A percentile compares a stretch with the other conserved stretches of the same genome.
phyloP scores from a whole-genome alignment of 2,329 filamentous ascomycete species.

The Aureobasidium sp. region DNA sequence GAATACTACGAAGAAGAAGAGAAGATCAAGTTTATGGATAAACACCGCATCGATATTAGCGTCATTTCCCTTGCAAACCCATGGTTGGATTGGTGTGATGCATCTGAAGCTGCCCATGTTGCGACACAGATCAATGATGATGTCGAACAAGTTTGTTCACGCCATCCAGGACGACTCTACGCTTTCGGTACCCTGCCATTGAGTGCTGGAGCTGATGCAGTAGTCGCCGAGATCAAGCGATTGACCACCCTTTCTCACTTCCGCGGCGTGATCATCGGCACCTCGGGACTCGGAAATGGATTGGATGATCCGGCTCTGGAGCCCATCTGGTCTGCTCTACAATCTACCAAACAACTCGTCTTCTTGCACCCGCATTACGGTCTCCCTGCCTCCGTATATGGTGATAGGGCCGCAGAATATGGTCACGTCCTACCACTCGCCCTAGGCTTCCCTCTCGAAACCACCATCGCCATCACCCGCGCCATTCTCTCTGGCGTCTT shows the following conservation, averaged over 20 bases:
- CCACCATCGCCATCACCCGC: conserved; percentile 78
- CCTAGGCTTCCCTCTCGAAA: conserved; percentile 85
- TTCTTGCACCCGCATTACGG: conserved; percentile 94
- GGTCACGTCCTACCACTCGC: conserved; percentile 83
- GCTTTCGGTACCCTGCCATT: conserved; percentile 79
- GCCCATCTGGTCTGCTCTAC: conserved; percentile 63
- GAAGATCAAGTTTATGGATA: conserved; percentile 84
- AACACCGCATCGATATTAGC: conserved; percentile 71
- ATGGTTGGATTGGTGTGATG: conserved; percentile 80
- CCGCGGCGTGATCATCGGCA: conserved; percentile 83
- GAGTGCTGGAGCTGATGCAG: conserved; percentile 54
- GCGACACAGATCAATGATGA: conserved; percentile 69
- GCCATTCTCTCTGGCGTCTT: conserved; percentile 87
- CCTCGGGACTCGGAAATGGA: conserved; percentile 69
- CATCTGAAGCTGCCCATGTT: conserved; percentile 54
- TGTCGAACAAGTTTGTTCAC: conserved; percentile 63
- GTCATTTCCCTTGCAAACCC: conserved; percentile 88
- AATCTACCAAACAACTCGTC: conserved; percentile 57
- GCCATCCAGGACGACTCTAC: conserved; percentile 62
- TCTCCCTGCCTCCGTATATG: conserved; percentile 72
- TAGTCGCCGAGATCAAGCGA: conserved; percentile 59
- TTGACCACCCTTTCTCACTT: conserved; percentile 58
- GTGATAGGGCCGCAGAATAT: conserved; percentile 61
- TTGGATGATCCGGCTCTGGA: conserved; percentile 71
- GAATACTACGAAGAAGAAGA: conserved; percentile 75